phyloP scores from a whole-genome alignment of 768 basidiomycete genomes.

The Lentinula edodes region DNA sequence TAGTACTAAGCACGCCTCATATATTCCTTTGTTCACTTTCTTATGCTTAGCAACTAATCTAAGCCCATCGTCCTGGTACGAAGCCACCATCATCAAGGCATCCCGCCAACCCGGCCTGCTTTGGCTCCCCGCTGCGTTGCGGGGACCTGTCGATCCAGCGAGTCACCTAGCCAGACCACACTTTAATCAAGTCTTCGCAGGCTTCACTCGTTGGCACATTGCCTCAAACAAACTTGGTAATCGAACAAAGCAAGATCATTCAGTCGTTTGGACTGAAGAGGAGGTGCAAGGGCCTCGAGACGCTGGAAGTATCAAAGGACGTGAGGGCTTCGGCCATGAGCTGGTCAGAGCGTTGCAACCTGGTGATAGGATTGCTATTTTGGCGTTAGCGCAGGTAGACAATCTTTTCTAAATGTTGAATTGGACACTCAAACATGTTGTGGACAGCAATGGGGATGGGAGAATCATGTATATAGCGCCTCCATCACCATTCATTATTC shows the following conservation, averaged over 20 bases:
- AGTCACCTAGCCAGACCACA: background rate
- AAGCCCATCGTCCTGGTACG: constrained; percentile 1
- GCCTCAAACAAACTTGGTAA: background rate
- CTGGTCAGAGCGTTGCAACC: background rate
- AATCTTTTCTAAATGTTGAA: background rate
- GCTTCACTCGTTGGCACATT: background rate
- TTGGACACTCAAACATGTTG: background rate
- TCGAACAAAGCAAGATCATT: background rate
- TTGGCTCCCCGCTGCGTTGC: background rate
- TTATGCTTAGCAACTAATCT: background rate
- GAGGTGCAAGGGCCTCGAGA: background rate
- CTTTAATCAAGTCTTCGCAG: background rate
- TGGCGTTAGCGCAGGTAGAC: background rate
- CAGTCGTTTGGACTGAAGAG: background rate
- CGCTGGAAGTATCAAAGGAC: background rate
- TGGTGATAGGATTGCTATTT: background rate
- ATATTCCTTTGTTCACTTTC: background rate
- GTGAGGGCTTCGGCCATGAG: background rate
- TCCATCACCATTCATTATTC: background rate
- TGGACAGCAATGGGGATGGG: background rate
- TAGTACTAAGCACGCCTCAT: background rate
- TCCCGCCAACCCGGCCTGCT: background rate
- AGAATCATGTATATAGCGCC: background rate
- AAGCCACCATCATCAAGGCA: background rate
- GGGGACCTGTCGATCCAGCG: background rate